A percentile compares a stretch with the other conserved stretches of the same genome.
Evolutionary conservation across 2,329 filamentous ascomycete genomes (phyloP).

Genomic region (Apiospora marii): DNA sequence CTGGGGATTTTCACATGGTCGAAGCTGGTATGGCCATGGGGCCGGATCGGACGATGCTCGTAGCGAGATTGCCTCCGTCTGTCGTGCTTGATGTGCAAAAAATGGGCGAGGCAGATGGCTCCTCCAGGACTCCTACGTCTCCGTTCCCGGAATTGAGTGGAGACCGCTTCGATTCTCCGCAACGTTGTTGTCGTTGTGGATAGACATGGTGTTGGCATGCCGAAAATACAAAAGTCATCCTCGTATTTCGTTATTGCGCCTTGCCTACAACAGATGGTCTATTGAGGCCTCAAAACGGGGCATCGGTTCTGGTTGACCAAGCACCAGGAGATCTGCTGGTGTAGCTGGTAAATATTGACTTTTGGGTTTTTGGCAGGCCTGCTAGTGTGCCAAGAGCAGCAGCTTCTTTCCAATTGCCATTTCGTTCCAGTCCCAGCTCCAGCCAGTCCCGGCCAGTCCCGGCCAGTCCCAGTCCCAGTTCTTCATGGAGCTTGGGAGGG

Average conservation of each 20-base stretch:
- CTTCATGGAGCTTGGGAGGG: not conserved
- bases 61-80: slow-evolving; percentile 13
- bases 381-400: slow-evolving; percentile 3
- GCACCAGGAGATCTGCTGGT: not conserved
- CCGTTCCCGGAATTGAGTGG: not conserved
- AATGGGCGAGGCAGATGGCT: not conserved
- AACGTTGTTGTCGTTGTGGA: slow-evolving; percentile 15
- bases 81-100: slow-evolving; percentile 12
- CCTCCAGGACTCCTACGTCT: not conserved
- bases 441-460: not conserved
- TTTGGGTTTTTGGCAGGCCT: not conserved
- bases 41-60: not conserved
- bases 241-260: slow-evolving; percentile 12
- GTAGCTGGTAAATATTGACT: slow-evolving; percentile 18
- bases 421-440: not conserved
- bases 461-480: not conserved
- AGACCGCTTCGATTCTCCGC: slow-evolving; percentile 1
- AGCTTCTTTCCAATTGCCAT: not conserved
- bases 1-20: not conserved
- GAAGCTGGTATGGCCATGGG: not conserved
- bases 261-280: not conserved
- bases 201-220: slow-evolving; percentile 8
- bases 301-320: not conserved
- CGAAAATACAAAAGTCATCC: not conserved
- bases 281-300: slow-evolving; percentile 4